These are phyloP conservation scores for Themeda triandra DNA, from an alignment of 176 grass and related monocot species.

Conservation along the genomic window DNA sequence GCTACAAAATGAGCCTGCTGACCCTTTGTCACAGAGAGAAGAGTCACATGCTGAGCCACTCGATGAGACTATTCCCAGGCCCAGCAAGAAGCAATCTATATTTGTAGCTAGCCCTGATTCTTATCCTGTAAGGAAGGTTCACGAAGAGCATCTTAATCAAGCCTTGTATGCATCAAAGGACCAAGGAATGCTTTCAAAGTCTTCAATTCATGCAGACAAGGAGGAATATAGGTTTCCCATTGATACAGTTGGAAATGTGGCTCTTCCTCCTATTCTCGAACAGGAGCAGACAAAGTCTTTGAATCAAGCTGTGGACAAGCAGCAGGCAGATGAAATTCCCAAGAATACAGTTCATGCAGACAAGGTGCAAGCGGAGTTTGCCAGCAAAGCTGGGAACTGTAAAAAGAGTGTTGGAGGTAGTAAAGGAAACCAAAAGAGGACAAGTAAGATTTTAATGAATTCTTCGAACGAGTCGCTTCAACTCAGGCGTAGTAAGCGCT, in stretches of 20 bases:
- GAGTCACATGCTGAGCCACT: background rate
- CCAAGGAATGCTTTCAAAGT: slow-evolving; percentile 25
- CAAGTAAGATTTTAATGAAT: slow-evolving; percentile 3
- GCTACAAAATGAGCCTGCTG: slow-evolving; percentile 15
- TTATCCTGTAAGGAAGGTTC: slow-evolving; percentile 8
- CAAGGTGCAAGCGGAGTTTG: slow-evolving; percentile 6
- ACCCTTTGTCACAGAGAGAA: slow-evolving; percentile 22
- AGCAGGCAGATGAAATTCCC: slow-evolving; percentile 24
- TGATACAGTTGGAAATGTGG: slow-evolving; percentile 13
- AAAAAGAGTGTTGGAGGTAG: slow-evolving; percentile 16
- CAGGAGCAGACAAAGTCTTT: slow-evolving; percentile 2
- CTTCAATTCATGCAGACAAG: slow-evolving; percentile 1
- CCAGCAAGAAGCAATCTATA: slow-evolving; percentile 23
- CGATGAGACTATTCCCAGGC: slow-evolving; percentile 11
- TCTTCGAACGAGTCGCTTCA: slow-evolving; percentile 22
- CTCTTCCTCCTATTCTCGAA: slow-evolving; percentile 5
- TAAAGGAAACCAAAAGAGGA: slow-evolving; percentile 31
- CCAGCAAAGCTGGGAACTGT: slow-evolving; percentile 5
- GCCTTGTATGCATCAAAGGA: slow-evolving; percentile 3
- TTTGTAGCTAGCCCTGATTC: slow-evolving; percentile 19
- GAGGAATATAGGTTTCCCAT: background rate
- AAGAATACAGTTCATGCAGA: slow-evolving; percentile 14
- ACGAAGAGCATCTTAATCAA: slow-evolving; percentile 10
- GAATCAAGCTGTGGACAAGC: slow-evolving; percentile 8
- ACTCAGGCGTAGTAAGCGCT: slow-evolving; percentile 33